Evolutionary conservation across 805 yeast species (phyloP).

Genomic region (Candida schatavii): DNA sequence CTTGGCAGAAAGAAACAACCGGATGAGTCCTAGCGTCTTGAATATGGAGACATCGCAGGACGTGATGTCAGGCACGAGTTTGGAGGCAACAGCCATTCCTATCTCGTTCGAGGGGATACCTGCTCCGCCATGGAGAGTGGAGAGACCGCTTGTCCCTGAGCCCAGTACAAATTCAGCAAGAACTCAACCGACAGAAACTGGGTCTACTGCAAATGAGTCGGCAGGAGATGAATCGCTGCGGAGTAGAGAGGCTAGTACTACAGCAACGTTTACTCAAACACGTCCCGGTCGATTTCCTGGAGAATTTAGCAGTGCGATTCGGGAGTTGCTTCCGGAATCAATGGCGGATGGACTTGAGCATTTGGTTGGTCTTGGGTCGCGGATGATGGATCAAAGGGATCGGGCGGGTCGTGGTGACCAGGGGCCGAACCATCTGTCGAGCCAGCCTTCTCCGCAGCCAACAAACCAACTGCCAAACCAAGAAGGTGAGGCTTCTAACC

Average conservation of each 20-base stretch:
- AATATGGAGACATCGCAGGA: conserved; percentile 38
- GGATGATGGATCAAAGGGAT: neutral
- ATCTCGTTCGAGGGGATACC: neutral
- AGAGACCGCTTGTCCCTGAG: neutral
- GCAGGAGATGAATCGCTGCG: neutral
- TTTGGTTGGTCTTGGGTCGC: neutral
- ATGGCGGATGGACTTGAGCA: neutral
- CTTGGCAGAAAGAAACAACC: conserved; percentile 23
- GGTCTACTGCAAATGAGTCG: neutral
- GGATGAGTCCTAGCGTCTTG: conserved; percentile 33
- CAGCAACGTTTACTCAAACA: no score
- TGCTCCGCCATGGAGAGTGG: no score
- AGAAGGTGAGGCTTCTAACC: no score
- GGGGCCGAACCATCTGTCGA: no score
- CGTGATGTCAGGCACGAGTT: conserved; percentile 25
- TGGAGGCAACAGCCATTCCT: conserved; percentile 21
- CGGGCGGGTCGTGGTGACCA: neutral
- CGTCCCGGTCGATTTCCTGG: no score
- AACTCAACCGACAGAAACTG: neutral
- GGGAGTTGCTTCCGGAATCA: neutral
- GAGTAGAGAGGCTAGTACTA: no score
- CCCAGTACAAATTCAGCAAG: neutral
- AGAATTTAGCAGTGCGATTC: no score
- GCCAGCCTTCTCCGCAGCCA: no score
- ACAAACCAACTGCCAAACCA: neutral